These are phyloP conservation scores for Podospora appendiculata DNA, from an alignment of 495 filamentous ascomycete species.

Conservation along the genomic window DNA sequence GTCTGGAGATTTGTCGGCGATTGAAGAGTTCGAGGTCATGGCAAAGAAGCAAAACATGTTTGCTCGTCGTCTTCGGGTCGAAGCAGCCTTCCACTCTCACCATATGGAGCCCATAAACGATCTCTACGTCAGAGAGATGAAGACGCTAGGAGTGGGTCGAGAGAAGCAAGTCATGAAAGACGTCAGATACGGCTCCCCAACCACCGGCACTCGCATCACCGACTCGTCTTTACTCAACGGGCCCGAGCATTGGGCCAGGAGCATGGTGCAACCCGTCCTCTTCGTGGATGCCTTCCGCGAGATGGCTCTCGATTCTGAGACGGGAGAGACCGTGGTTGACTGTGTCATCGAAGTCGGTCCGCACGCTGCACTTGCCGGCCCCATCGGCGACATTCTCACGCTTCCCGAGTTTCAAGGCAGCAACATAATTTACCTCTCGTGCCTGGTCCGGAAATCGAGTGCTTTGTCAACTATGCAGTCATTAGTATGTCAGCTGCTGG, in stretches of 20 bases:
- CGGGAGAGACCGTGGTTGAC: background rate
- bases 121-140: background rate
- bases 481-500: slow-evolving; percentile 23
- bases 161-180: background rate
- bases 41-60: background rate
- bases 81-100: background rate
- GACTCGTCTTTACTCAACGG: background rate
- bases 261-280: background rate
- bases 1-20: slow-evolving; percentile 22
- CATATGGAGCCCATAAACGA: background rate
- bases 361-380: slow-evolving; percentile 45
- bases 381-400: slow-evolving; percentile 27
- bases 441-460: slow-evolving; percentile 18
- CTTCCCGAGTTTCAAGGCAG: background rate
- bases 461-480: slow-evolving; percentile 14
- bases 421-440: slow-evolving; percentile 14
- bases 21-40: slow-evolving; percentile 14
- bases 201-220: background rate
- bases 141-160: background rate
- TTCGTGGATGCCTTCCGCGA: background rate
- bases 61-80: background rate
- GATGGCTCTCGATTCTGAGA: background rate
- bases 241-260: background rate
- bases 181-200: background rate
- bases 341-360: slow-evolving; percentile 48